Evolutionary conservation across 192 early-diverging fungal species (phyloP).

Genomic region (Thoreauomyces humboldtii): DNA sequence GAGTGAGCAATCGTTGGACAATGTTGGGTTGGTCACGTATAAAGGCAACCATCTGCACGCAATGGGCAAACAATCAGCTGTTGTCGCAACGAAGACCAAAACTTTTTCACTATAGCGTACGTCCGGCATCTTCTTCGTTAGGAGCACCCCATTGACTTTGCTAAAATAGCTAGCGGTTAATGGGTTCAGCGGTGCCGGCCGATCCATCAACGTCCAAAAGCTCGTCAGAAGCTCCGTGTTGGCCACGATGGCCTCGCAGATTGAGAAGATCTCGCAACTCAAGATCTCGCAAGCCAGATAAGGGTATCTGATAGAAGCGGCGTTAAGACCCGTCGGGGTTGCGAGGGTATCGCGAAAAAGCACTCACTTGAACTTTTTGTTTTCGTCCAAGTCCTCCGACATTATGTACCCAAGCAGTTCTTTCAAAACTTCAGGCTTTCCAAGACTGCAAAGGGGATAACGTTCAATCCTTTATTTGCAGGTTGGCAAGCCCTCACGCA

Average conservation of each 20-base stretch:
- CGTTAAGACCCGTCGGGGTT: too few species aligned
- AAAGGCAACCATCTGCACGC: slow-evolving; percentile 74
- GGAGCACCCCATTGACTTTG: slow-evolving; percentile 83
- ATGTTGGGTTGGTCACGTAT: slow-evolving; percentile 76
- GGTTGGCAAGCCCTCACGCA: too few species aligned
- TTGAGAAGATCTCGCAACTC: slow-evolving; percentile 73
- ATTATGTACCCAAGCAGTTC: slow-evolving; percentile 82
- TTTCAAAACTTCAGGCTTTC: slow-evolving; percentile 69
- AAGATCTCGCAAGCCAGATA: slow-evolving; percentile 78
- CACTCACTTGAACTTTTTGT: slow-evolving; percentile 74
- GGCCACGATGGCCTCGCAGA: slow-evolving; percentile 71
- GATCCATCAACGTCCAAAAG: slow-evolving; percentile 86
- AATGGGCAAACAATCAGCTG: neutral
- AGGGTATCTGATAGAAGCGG: slow-evolving; percentile 69
- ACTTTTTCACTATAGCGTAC: slow-evolving; percentile 38
- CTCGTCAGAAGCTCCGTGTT: slow-evolving; percentile 71
- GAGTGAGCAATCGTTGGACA: slow-evolving; percentile 72
- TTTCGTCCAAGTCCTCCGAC: slow-evolving; percentile 79
- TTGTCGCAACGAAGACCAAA: slow-evolving; percentile 7
- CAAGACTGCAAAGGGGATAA: slow-evolving; percentile 53
- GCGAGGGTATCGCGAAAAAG: too few species aligned
- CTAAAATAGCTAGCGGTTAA: slow-evolving; percentile 87
- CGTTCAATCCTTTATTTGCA: neutral
- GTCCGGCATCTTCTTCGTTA: slow-evolving; percentile 86
- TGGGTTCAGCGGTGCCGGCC: slow-evolving; percentile 68